Evolutionary conservation across 164 flowering plant genomes (phyloP).

Genomic region (Vitis vinifera): DNA sequence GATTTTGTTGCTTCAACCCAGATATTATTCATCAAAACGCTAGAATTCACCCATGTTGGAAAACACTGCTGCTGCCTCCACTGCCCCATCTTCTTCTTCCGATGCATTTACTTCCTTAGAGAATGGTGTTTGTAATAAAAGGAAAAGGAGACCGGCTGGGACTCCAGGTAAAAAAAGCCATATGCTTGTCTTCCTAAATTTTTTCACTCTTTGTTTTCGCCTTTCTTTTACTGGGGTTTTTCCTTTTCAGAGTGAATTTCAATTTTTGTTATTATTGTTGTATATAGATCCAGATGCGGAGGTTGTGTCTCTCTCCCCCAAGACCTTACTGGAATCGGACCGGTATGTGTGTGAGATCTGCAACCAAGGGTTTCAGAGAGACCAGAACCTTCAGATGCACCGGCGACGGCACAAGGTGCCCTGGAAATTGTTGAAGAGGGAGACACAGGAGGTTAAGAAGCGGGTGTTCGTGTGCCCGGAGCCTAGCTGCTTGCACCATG

Average conservation of each 20-base stretch:
- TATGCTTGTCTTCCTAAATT: no score
- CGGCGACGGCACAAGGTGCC: conserved; percentile 92
- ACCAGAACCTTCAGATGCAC: conserved; percentile 98
- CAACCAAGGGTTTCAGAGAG: conserved; percentile 94
- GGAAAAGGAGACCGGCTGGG: conserved; percentile 45
- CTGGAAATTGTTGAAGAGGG: conserved; percentile 88
- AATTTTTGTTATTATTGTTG: neutral
- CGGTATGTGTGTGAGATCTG: conserved; percentile 96
- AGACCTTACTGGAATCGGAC: conserved; percentile 84
- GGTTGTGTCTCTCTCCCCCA: conserved; percentile 88
- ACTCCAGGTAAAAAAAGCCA: conserved; percentile 35
- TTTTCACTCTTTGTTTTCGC: neutral
- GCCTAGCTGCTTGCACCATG: conserved; percentile 88
- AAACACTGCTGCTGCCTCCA: conserved; percentile 4
- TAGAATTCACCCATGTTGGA: conserved; percentile 19
- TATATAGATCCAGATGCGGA: conserved; percentile 90
- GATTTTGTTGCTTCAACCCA: conserved; percentile 6
- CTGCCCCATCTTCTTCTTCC: conserved; percentile 23
- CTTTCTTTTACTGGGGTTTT: no score
- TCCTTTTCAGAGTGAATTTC: neutral
- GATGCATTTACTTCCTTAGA: conserved; percentile 16
- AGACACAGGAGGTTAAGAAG: conserved; percentile 61
- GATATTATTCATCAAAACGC: conserved; percentile 1
- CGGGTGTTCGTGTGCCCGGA: conserved; percentile 94
- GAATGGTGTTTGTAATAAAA: conserved; percentile 26